Evolutionary conservation across 1,284 basidiomycete species (phyloP).

Genomic region (Malassezia globosa): DNA sequence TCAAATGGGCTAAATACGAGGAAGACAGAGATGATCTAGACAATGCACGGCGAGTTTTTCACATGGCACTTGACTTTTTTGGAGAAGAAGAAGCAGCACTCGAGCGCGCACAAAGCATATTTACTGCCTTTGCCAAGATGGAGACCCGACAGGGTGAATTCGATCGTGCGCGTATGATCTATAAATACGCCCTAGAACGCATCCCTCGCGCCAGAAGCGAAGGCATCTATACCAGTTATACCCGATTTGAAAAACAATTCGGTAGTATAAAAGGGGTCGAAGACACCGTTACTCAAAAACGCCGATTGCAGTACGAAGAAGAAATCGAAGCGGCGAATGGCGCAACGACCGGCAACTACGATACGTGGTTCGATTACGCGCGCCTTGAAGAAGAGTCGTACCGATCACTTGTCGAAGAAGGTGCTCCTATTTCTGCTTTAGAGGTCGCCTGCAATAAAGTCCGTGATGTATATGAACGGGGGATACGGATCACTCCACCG

Average conservation of each 20-base stretch:
- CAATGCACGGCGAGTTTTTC: slow-evolving; percentile 88
- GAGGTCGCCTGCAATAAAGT: slow-evolving; percentile 52
- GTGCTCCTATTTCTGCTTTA: slow-evolving; percentile 20
- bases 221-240: slow-evolving; percentile 74
- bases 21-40: slow-evolving; percentile 69
- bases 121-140: slow-evolving; percentile 94
- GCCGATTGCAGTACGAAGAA: slow-evolving; percentile 78
- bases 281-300: slow-evolving; percentile 84
- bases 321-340: slow-evolving; percentile 20
- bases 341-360: slow-evolving; percentile 74
- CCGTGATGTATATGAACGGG: slow-evolving; percentile 86
- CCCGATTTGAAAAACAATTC: slow-evolving; percentile 96
- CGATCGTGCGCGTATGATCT: slow-evolving; percentile 89
- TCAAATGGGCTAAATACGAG: slow-evolving; percentile 91
- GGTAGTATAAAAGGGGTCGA: slow-evolving; percentile 79
- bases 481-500: slow-evolving; percentile 89
- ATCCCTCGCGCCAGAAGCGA: slow-evolving; percentile 81
- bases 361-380: slow-evolving; percentile 95
- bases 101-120: slow-evolving; percentile 91
- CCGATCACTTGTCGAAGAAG: slow-evolving; percentile 50
- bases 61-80: slow-evolving; percentile 90
- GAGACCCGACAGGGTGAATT: slow-evolving; percentile 90
- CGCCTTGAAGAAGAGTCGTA: slow-evolving; percentile 82
- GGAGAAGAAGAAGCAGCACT: slow-evolving; percentile 94
- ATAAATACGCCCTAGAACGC: slow-evolving; percentile 87